phyloP scores from a whole-genome alignment of 2,329 filamentous ascomycete genomes.

The Hirsutella thompsonii region DNA sequence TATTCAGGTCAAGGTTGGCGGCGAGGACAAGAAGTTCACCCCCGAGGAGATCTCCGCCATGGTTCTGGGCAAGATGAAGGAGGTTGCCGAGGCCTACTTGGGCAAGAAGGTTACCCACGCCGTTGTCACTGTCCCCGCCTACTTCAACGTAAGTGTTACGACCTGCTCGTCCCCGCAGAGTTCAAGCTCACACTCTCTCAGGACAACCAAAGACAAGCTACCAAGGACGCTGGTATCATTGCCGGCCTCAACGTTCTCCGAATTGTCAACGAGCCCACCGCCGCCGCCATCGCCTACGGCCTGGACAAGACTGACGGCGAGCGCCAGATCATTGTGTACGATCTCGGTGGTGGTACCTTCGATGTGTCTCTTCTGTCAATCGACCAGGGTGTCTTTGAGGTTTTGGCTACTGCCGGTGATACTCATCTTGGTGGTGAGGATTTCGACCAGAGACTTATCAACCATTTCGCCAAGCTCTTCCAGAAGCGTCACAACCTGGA shows the following conservation, averaged over 20 bases:
- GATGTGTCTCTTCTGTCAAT: conserved; percentile 90
- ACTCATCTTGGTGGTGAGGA: conserved; percentile 97
- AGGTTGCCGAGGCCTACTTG: conserved; percentile 65
- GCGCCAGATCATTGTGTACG: conserved; percentile 84
- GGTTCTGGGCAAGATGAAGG: conserved; percentile 77
- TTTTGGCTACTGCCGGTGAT: conserved; percentile 88
- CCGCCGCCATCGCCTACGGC: conserved; percentile 89
- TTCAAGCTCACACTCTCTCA: conserved; percentile 12
- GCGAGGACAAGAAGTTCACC: conserved; percentile 58
- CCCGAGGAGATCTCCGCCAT: conserved; percentile 73
- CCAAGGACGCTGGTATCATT: conserved; percentile 87
- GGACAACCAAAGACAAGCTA: conserved; percentile 92
- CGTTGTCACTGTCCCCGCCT: conserved; percentile 88
- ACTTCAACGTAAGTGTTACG: conserved; percentile 59
- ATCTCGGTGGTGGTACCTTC: conserved; percentile 89
- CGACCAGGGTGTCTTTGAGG: conserved; percentile 87
- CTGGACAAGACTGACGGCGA: conserved; percentile 76
- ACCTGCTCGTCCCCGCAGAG: background rate
- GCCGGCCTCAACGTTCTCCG: conserved; percentile 90
- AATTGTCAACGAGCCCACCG: conserved; percentile 93
- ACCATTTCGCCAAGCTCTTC: conserved; percentile 91
- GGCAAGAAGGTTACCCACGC: conserved; percentile 77
- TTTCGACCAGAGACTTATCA: conserved; percentile 96
- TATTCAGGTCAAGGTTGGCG: conserved; percentile 60
- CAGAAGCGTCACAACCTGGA: conserved; percentile 97